Evolutionary conservation across 306 rosid genomes (phyloP).

Genomic region (Castanea sativa): DNA sequence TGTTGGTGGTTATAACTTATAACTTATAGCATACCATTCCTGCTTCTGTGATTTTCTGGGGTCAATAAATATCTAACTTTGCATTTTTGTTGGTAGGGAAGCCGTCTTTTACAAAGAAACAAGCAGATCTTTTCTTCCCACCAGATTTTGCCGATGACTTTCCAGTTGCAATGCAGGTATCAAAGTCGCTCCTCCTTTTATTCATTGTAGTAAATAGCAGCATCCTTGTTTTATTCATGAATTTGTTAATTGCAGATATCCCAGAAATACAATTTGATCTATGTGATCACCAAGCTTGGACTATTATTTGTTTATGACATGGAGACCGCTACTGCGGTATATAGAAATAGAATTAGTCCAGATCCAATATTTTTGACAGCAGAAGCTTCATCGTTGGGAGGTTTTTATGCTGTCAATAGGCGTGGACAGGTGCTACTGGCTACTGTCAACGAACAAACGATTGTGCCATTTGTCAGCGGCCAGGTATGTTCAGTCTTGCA

Average conservation of each 20-base stretch:
- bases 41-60: slow-evolving; percentile 11
- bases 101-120: slow-evolving; percentile 94
- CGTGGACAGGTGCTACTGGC: slow-evolving; percentile 99
- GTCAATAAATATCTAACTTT: slow-evolving; percentile 16
- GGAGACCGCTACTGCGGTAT: slow-evolving; percentile 98
- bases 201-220: slow-evolving; percentile 6
- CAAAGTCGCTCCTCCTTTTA: slow-evolving; percentile 22
- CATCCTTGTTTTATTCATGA: slow-evolving; percentile 6
- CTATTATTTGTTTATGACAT: slow-evolving; percentile 94
- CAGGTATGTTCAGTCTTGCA: slow-evolving; percentile 55
- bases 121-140: slow-evolving; percentile 98
- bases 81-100: slow-evolving; percentile 61
- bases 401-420: slow-evolving; percentile 92
- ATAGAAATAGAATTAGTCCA: slow-evolving; percentile 97
- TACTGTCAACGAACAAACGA: slow-evolving; percentile 92
- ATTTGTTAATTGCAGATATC: slow-evolving; percentile 64
- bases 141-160: slow-evolving; percentile 99
- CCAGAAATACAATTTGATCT: slow-evolving; percentile 91
- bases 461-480: slow-evolving; percentile 91
- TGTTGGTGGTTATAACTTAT: neutral
- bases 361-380: slow-evolving; percentile 98
- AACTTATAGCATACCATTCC: neutral
- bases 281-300: slow-evolving; percentile 98
- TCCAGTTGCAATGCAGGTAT: slow-evolving; percentile 99
- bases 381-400: slow-evolving; percentile 89